Conservation (phyloP, 1,284 basidiomycete species). For the Sanghuangporus weigelae region DNA sequence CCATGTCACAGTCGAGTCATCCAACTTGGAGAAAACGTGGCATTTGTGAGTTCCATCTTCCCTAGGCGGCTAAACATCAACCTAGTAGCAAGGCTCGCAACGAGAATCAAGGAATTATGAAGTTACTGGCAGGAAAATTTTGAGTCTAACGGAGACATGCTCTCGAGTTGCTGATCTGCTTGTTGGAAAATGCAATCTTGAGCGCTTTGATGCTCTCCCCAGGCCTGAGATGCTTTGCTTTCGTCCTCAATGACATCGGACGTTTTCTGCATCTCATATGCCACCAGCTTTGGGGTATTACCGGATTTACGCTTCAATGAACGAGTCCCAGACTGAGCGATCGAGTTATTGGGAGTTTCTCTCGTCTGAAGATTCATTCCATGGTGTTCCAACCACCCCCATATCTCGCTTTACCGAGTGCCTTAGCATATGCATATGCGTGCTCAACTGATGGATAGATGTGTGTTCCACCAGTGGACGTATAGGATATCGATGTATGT, state of each 20-base stretch:
- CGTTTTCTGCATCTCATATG: constrained; percentile 44
- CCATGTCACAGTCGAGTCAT: neutral
- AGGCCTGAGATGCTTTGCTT: constrained; percentile 24
- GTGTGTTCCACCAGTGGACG: constrained; percentile 42
- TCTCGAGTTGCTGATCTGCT: constrained; percentile 21
- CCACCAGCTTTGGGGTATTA: constrained; percentile 28
- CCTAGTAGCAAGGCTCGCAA: neutral
- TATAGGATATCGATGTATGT: constrained; percentile 40
- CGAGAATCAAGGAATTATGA: constrained; percentile 30
- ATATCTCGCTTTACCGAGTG: constrained; percentile 44
- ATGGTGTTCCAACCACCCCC: constrained; percentile 49
- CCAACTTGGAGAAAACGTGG: neutral
- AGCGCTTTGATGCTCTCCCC: constrained; percentile 26
- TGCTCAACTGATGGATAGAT: constrained; percentile 36
- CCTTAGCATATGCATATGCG: constrained; percentile 39
- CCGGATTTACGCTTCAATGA: constrained; percentile 43
- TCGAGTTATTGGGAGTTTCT: constrained; percentile 51
- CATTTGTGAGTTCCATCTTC: neutral
- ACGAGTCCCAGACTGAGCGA: constrained; percentile 42
- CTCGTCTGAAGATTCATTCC: constrained; percentile 45
- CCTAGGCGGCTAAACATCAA: neutral
- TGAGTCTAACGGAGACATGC: constrained; percentile 33
- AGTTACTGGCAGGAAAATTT: constrained; percentile 37
- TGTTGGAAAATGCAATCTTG: constrained; percentile 21
- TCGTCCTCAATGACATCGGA: constrained; percentile 43